Evolutionary conservation across 768 basidiomycete species (phyloP).

Genomic region (Sarcodon aspratus): DNA sequence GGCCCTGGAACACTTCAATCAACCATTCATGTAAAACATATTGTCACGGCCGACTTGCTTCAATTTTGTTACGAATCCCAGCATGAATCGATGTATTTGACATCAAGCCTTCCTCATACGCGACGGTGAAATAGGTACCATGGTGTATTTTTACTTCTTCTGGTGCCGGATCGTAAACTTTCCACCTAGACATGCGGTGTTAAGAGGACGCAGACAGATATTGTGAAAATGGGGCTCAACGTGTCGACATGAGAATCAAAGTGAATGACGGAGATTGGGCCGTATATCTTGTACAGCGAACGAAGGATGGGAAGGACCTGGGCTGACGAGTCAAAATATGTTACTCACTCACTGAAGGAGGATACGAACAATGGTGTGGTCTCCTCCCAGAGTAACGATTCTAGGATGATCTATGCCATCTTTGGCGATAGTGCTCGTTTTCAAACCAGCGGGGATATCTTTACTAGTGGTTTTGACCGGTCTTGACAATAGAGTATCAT

Average conservation of each 20-base stretch:
- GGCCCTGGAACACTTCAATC: constrained; percentile 28
- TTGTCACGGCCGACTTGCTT: constrained; percentile 21
- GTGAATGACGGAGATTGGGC: constrained; percentile 74
- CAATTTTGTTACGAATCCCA: constrained; percentile 72
- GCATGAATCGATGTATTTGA: constrained; percentile 69
- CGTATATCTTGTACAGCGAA: constrained; percentile 68
- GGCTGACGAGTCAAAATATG: no score
- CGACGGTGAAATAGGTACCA: constrained; percentile 79
- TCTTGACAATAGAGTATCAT: constrained; percentile 61
- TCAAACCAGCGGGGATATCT: constrained; percentile 23
- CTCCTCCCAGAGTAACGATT: constrained; percentile 72
- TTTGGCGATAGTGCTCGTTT: constrained; percentile 43
- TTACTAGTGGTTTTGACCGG: constrained; percentile 34
- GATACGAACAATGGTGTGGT: constrained; percentile 64
- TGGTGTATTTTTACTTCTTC: constrained; percentile 67
- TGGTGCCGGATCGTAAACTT: constrained; percentile 41
- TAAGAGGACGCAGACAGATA: no score
- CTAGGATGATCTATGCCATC: constrained; percentile 74
- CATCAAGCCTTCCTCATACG: constrained; percentile 69
- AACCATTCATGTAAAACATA: not conserved
- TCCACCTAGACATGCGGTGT: no score
- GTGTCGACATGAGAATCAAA: constrained; percentile 76
- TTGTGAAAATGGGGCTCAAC: constrained; percentile 68
- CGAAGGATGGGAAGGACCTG: constrained; percentile 64
- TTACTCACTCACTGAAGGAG: no score